Evolutionary conservation across 164 flowering plant species (phyloP), one percentile per base, ranked within the genome.

Genomic region (Vitis riparia): DNA sequence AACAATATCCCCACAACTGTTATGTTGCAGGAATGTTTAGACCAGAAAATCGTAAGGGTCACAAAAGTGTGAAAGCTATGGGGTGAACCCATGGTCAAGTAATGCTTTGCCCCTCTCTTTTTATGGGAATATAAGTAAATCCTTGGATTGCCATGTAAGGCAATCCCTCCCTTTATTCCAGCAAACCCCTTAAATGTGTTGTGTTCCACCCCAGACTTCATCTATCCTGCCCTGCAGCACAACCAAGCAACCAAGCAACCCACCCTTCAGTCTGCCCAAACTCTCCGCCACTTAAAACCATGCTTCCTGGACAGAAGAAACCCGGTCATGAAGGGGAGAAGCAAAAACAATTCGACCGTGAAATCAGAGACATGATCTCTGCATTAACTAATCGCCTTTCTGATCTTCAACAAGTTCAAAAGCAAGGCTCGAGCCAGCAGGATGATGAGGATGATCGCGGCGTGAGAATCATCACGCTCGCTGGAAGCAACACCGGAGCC

Each of bases 401-500:
- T 0, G 61, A 70, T 17, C 84, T 23, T 83, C 89, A 80, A 30
- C 69, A 72, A 7, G 17, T 53, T 17, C 76, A 73, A 44, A 81
- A 83, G 30, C 59, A 72, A 0, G 78, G 77, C 13, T 50, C 81
- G 1, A 57, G 68, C 68, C 57, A 27, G 37, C 59, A 44, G 59
- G 76, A 59, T 7, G 73, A 70, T 2, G 81, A 73, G 1, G 77
- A 59, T 50, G 78, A 72, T 0, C 59, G 70, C 13, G 94, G 92
- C 23, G 51, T 76, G 19, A 76, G 86, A 5, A 74, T 93, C 75
- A 78, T 93, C 73, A 89, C 96, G 0, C 84, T 93, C 4, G 86
- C 90, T 0, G 98, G 97, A 30, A 84, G 17, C 78, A 91, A 91
- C 79, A 66, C 68, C 0, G 98, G 98, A 8, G 97, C 96, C 59